Evolutionary conservation across 2,329 filamentous ascomycete species (phyloP), one percentile per base, ranked within the genome.

Genomic region (Neonectria sp.): DNA sequence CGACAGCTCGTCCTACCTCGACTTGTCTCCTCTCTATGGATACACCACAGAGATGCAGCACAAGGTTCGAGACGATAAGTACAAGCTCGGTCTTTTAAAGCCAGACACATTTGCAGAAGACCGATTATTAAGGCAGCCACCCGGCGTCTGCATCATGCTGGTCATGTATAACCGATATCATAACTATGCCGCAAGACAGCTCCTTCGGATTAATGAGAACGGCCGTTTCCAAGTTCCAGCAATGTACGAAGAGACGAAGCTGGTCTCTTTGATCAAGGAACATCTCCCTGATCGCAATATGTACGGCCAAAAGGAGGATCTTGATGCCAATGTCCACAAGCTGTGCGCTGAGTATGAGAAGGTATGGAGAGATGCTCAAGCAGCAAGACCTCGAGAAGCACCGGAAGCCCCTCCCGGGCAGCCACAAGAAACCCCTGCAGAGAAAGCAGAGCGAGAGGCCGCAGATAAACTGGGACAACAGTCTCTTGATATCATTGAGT

Each of bases 161-260:
- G 87, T 93, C 74, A 91, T 92, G 90, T 90, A 93, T 78, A 91
- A 90, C 72, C 85, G 89, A 5, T 95, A 95, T 79, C 94, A 97
- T 81, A 97, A 97, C 79, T 88, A 95, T 69, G 89, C 93, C 0
- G 93, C 92, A 3, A 88, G 90, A 62, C 90, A 95, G 65, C 83
- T 97, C 11, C 91, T 49, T 0, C 77, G 60, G 21, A 83, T 85
- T 67, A 86, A 86, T 51, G 81, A 86, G 70, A 79, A 79, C 31
- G 76, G 76, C 6, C 76, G 80, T 2, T 85, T 83, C 65, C 73
- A 69, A 0, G 60, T 75, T 2, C 73, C 78, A 1, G 33, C 57
- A 8, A 71, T 58, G 49, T 78, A 80, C 51, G 70, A 75, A 70
- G 77, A 40, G 74, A 77, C 17, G 21, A 21, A 21, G 21, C 21